These are phyloP conservation scores for Cudoniella acicularis DNA, from an alignment of 495 filamentous ascomycete species.

Conservation along the genomic window DNA sequence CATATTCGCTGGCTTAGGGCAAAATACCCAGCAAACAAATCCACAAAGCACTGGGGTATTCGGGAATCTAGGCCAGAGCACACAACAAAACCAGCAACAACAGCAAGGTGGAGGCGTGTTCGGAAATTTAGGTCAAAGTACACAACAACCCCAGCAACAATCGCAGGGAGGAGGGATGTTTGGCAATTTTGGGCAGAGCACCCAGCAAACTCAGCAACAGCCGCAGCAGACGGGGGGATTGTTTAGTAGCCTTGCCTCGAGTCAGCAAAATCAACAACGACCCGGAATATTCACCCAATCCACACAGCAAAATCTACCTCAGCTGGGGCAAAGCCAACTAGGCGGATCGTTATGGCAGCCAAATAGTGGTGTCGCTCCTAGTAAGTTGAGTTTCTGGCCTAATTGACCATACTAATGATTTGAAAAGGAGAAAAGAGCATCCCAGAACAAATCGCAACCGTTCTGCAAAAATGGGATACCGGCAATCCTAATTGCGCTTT, in stretches of 20 bases:
- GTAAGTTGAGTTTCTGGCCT: constrained; percentile 12
- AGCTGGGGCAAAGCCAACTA: constrained; percentile 26
- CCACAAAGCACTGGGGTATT: constrained; percentile 21
- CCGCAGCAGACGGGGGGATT: constrained; percentile 10
- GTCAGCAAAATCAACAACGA: constrained; percentile 29
- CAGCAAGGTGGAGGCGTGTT: constrained; percentile 32
- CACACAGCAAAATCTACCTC: constrained; percentile 33
- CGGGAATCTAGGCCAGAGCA: constrained; percentile 9
- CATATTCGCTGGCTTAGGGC: constrained; percentile 26
- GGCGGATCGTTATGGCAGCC: constrained; percentile 40
- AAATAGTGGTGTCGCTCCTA: constrained; percentile 15
- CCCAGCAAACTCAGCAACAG: not conserved
- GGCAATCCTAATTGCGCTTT: constrained; percentile 68
- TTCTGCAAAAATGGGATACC: constrained; percentile 83
- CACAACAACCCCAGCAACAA: constrained; percentile 27
- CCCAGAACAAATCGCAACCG: constrained; percentile 74
- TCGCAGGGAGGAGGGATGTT: constrained; percentile 2
- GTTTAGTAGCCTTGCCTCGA: constrained; percentile 22
- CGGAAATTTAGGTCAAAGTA: constrained; percentile 42
- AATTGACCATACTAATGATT: not conserved
- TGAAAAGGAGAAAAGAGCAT: constrained; percentile 69
- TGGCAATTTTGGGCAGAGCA: not conserved
- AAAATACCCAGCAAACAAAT: constrained; percentile 26
- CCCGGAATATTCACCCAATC: constrained; percentile 27
- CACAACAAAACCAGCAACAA: constrained; percentile 27